phyloP scores from a whole-genome alignment of 2,329 filamentous ascomycete species.

The Golovinomyces cichoracearum region DNA sequence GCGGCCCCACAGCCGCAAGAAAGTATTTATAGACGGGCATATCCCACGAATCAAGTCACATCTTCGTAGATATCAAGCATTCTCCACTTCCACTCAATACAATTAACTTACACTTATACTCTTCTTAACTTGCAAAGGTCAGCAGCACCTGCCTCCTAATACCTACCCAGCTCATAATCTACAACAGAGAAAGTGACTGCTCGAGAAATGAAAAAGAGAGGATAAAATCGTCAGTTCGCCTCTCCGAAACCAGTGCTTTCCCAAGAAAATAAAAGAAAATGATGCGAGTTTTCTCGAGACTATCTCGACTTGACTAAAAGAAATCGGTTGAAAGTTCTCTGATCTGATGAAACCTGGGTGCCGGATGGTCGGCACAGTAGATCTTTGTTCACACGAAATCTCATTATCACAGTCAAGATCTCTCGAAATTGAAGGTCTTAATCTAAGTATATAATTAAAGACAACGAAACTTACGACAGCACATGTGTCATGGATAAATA shows the following conservation, averaged over 20 bases:
- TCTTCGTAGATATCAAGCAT: too few relatives aligned
- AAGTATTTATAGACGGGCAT: too few relatives aligned
- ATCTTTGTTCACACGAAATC: not conserved
- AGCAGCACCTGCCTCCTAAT: too few relatives aligned
- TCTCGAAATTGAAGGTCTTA: not conserved
- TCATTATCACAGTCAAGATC: not conserved
- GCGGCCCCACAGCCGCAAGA: too few relatives aligned
- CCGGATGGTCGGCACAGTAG: not conserved
- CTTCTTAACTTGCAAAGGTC: too few relatives aligned
- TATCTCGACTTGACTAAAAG: not conserved
- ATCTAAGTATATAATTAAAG: not conserved
- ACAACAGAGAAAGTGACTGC: too few relatives aligned
- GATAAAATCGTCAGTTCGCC: not conserved
- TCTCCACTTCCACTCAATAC: too few relatives aligned
- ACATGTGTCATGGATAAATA: not conserved
- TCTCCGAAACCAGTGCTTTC: not conserved
- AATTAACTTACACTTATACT: too few relatives aligned
- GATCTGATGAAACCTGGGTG: not conserved
- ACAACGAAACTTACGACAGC: not conserved
- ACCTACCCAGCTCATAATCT: too few relatives aligned
- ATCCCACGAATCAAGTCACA: too few relatives aligned
- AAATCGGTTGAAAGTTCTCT: not conserved
- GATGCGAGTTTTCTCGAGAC: not conserved
- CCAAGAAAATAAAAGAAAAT: not conserved
- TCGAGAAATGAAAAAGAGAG: not conserved